These are phyloP conservation scores for Verticillium nonalfalfae DNA, from an alignment of 2,329 filamentous ascomycete genomes.

Conservation along the genomic window DNA sequence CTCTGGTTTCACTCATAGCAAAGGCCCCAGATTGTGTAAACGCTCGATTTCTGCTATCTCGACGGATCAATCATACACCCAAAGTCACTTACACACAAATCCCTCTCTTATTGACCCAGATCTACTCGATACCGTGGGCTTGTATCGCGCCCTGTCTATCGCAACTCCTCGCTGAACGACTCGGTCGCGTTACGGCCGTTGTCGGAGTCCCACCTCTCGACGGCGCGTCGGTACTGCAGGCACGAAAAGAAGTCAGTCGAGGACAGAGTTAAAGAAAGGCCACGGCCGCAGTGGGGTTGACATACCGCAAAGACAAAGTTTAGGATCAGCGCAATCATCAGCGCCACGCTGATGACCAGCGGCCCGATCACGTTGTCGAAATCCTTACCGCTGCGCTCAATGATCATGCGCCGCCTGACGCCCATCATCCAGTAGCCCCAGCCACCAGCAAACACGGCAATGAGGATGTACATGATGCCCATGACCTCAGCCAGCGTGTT, in stretches of 20 bases:
- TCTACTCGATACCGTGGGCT: background rate
- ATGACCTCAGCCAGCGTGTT: conserved; percentile 72
- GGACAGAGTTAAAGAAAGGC: background rate
- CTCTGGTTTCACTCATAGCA: too few relatives aligned
- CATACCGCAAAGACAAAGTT: conserved; percentile 86
- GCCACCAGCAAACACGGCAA: conserved; percentile 74
- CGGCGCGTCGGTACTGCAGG: background rate
- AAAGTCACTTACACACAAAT: background rate
- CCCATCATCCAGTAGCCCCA: conserved; percentile 89
- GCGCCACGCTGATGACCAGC: conserved; percentile 70
- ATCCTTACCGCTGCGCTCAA: conserved; percentile 80
- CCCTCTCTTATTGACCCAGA: background rate
- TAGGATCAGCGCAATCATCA: conserved; percentile 71
- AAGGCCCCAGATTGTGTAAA: background rate
- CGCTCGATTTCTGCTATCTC: background rate
- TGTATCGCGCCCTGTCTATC: background rate
- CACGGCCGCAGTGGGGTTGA: conserved; percentile 1
- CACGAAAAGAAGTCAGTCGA: background rate
- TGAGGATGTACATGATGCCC: conserved; percentile 74
- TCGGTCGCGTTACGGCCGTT: background rate
- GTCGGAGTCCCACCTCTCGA: background rate
- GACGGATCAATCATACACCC: background rate
- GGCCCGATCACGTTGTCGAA: conserved; percentile 89
- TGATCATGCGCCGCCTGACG: conserved; percentile 70
- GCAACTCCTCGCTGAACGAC: background rate